Evolutionary conservation across 2,329 filamentous ascomycete species (phyloP).

Genomic region (Didymella sp.): DNA sequence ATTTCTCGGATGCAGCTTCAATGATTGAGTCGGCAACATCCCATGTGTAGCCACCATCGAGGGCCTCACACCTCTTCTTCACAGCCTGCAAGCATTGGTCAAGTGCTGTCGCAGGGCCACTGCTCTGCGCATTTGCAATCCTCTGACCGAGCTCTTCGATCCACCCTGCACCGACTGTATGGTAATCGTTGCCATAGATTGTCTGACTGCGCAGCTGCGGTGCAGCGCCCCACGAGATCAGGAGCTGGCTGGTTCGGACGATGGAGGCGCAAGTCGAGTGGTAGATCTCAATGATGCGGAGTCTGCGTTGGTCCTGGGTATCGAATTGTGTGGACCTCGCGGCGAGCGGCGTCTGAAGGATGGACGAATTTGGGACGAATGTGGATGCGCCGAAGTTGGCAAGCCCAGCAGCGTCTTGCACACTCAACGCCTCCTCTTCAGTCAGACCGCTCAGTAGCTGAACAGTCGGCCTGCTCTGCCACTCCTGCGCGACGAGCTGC

Average conservation of each 20-base stretch:
- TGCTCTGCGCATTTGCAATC: constrained; percentile 45
- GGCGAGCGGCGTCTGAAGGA: constrained; percentile 40
- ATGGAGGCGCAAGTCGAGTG: constrained; percentile 71
- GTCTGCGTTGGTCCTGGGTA: constrained; percentile 66
- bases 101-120: constrained; percentile 47
- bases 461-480: constrained; percentile 77
- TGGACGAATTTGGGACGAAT: constrained; percentile 54
- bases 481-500: constrained; percentile 80
- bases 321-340: constrained; percentile 58
- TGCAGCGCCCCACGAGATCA: constrained; percentile 45
- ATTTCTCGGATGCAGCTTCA: constrained; percentile 66
- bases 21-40: constrained; percentile 57
- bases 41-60: constrained; percentile 56
- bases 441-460: constrained; percentile 76
- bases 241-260: constrained; percentile 46
- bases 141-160: constrained; percentile 44
- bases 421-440: constrained; percentile 76
- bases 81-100: constrained; percentile 56
- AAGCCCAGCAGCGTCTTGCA: constrained; percentile 75
- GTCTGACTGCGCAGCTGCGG: constrained; percentile 36
- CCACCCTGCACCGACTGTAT: constrained; percentile 39
- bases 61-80: constrained; percentile 57
- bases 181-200: constrained; percentile 40
- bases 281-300: constrained; percentile 74
- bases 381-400: constrained; percentile 65